Evolutionary conservation across 345 rosid species (phyloP), one percentile per base, ranked within the genome.

Genomic region (Barbarea vulgaris): DNA sequence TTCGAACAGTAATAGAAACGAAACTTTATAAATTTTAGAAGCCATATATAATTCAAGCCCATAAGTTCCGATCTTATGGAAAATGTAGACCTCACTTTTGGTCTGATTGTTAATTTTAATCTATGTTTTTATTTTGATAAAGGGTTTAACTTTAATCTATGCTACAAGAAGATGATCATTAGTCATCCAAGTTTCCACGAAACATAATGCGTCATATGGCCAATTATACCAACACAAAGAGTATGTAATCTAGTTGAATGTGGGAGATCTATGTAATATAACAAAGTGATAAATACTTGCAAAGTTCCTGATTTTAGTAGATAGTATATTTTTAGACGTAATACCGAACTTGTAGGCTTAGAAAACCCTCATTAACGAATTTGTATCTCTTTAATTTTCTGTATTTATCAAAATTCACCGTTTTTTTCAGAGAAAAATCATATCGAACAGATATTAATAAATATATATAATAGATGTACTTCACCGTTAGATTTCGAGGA

Each of bases 21-120:
- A 31, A 31, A 46, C 10, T n/a, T 25, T 64, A 8, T 19, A 19
- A 19, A 30, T 4, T 18, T 3, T 31, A 30, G 12, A 47, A 30
- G 56, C 39, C 55, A 18, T 27, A 46, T 27, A 46, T 64, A 39
- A 14, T 62, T 41, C 21, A 25, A 63, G 24, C 64, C 67, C 36
- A 63, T 1, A 21, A 63, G 30, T 17, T 7, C 14, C 0, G 22
- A 10, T 17, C 17, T 31, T 57, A 33, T 2, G 39, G 25, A 17
- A 46, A 17, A 18, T 28, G 4, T n/a, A 17, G 39, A n/a, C 36
- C 17, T 27, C 37, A 9, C 39, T 64, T 64, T 42, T 27, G 39
- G 39, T 2, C 46, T 3, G 54, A 9, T n/a, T 27, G 10, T 30
- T n/a, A n/a, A 11, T 42, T 63, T 9, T 44, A 37, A 14, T 60